A percentile compares a stretch with the other conserved stretches of the same genome.
Conservation (phyloP, 371 early-diverging fungal genomes). For the Smittium culicis region DNA sequence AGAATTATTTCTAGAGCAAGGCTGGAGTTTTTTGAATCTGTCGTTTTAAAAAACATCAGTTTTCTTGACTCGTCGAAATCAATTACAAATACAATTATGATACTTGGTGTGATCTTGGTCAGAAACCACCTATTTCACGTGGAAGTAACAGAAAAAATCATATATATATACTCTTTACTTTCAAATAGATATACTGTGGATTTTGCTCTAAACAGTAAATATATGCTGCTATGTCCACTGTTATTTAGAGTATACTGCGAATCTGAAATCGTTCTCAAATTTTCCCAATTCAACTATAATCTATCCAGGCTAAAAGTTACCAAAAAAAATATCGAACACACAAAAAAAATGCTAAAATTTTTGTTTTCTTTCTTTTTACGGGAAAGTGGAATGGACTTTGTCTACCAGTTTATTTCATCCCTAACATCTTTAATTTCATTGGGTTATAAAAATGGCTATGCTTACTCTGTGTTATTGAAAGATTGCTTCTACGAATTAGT, state of each 20-base stretch:
- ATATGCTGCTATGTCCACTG: slow-evolving; percentile 5
- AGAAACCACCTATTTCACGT: not conserved
- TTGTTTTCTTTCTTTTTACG: not conserved
- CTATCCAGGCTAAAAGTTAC: not conserved
- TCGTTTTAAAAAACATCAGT: not conserved
- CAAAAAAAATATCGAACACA: not conserved
- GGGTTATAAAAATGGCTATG: not conserved
- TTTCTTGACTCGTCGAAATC: not conserved
- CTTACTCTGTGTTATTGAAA: not conserved
- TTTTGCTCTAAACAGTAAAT: not conserved
- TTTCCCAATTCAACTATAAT: not conserved
- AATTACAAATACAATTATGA: not conserved
- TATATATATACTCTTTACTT: not conserved
- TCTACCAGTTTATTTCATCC: slow-evolving; percentile 6
- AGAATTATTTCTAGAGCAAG: not conserved
- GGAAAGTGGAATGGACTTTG: slow-evolving; percentile 3
- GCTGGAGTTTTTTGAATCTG: not conserved
- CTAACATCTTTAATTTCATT: not conserved
- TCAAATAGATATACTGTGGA: slow-evolving; percentile 3
- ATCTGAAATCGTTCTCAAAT: not conserved
- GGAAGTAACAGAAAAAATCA: not conserved
- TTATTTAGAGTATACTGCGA: slow-evolving; percentile 11
- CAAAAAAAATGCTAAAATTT: not conserved
- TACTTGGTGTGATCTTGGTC: not conserved
- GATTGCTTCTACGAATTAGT: slow-evolving; percentile 7